These are phyloP conservation scores for Gardenia jasminoides DNA, from an alignment of 257 asterid species.

Conservation along the genomic window DNA sequence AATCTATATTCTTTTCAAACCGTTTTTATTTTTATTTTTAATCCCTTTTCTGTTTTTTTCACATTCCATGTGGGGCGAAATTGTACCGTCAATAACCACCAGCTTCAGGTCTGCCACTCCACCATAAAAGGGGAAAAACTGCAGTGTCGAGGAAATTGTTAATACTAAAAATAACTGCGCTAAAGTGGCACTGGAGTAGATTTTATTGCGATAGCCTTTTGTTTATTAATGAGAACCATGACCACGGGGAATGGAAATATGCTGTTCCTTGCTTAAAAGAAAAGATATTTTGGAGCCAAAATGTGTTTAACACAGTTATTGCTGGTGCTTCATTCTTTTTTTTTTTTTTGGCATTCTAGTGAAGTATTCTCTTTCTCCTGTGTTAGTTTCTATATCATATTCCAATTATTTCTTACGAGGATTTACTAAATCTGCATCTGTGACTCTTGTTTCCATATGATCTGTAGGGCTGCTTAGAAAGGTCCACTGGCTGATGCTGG, in stretches of 20 bases:
- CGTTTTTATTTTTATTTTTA: too few relatives aligned
- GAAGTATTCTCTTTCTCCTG: background rate
- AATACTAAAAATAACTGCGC: background rate
- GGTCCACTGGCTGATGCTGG: constrained; percentile 40
- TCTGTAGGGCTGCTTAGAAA: constrained; percentile 44
- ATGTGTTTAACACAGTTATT: background rate
- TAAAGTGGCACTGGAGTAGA: background rate
- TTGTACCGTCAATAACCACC: background rate
- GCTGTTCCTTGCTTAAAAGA: too few relatives aligned
- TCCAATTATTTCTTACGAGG: background rate
- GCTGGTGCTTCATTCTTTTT: background rate
- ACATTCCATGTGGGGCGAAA: background rate
- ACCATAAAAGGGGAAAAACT: too few relatives aligned
- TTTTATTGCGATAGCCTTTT: background rate
- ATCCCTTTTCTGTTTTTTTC: background rate
- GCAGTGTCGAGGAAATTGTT: background rate
- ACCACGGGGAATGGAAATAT: background rate
- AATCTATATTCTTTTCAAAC: too few relatives aligned
- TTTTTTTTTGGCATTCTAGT: background rate
- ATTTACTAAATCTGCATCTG: background rate
- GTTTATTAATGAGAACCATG: background rate
- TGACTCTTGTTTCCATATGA: constrained; percentile 23
- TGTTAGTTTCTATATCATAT: background rate
- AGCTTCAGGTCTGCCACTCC: background rate
- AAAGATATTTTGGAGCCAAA: background rate